phyloP scores from a whole-genome alignment of 2,329 filamentous ascomycete genomes.

The Hirsutella rhossiliensis region DNA sequence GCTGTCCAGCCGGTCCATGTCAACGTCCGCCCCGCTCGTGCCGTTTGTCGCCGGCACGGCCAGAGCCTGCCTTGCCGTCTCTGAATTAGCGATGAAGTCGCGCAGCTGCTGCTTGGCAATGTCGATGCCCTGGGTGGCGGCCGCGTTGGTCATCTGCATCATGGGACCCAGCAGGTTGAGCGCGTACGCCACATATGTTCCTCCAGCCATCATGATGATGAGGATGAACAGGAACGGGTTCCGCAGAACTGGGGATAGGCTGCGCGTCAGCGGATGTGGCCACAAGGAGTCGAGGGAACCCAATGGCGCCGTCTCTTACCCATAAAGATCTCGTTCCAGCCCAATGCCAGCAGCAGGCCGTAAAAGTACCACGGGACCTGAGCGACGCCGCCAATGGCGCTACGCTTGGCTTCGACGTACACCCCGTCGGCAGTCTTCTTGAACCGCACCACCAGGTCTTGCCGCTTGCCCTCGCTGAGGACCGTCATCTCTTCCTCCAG shows the following conservation, averaged over 20 bases:
- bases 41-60: constrained; percentile 49
- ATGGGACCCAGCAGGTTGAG: constrained; percentile 95
- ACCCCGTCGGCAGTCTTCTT: constrained; percentile 98
- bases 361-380: constrained; percentile 96
- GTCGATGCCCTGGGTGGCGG: constrained; percentile 72
- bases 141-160: constrained; percentile 87
- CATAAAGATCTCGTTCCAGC: constrained; percentile 97
- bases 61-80: constrained; percentile 72
- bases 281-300: constrained; percentile 3
- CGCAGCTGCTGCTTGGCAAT: constrained; percentile 86
- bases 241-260: constrained; percentile 61
- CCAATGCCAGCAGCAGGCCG: constrained; percentile 71
- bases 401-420: constrained; percentile 94
- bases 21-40: constrained; percentile 31
- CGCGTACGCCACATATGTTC: constrained; percentile 80
- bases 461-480: constrained; percentile 78
- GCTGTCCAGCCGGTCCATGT: constrained; percentile 49
- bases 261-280: neutral
- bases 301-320: constrained; percentile 42
- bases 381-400: constrained; percentile 88
- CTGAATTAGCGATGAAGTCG: constrained; percentile 80
- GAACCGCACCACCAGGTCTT: constrained; percentile 87
- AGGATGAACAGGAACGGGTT: constrained; percentile 92
- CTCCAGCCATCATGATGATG: constrained; percentile 62
- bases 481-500: constrained; percentile 94